Evolutionary conservation across 257 asterid genomes (phyloP).

Genomic region (Petrea volubilis): DNA sequence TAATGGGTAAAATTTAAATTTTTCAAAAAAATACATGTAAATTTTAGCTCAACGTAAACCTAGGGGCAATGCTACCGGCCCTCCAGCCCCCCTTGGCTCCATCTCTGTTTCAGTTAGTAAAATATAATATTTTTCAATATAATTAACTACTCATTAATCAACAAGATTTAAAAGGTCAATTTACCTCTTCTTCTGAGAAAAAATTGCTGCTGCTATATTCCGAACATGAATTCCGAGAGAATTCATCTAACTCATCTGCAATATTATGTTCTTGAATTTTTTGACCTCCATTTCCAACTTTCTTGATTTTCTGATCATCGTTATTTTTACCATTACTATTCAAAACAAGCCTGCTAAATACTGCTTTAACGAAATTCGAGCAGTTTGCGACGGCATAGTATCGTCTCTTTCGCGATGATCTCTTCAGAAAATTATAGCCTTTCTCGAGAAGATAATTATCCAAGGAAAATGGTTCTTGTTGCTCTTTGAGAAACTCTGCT

Average conservation of each 20-base stretch:
- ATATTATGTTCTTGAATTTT: conserved; percentile 12
- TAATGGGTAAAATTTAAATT: too few species aligned
- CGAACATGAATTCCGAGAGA: conserved; percentile 49
- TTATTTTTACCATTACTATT: background rate
- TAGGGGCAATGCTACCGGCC: too few species aligned
- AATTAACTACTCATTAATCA: background rate
- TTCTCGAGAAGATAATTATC: conserved; percentile 58
- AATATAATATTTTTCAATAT: too few species aligned
- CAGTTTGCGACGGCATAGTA: conserved; percentile 36
- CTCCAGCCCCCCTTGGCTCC: too few species aligned
- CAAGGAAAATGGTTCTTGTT: conserved; percentile 74
- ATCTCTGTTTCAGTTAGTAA: too few species aligned
- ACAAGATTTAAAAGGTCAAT: background rate
- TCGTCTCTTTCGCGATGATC: conserved; percentile 36
- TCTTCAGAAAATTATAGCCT: conserved; percentile 35
- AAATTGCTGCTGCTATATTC: conserved; percentile 31
- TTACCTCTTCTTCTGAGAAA: conserved; percentile 35
- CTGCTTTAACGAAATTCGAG: conserved; percentile 37
- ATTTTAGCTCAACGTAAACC: too few species aligned
- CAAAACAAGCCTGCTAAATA: conserved; percentile 33
- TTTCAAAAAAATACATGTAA: too few species aligned
- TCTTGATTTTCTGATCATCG: conserved; percentile 24
- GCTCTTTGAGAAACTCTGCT: conserved; percentile 62
- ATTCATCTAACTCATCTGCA: conserved; percentile 34
- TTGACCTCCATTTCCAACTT: conserved; percentile 4